Evolutionary conservation across 1,284 basidiomycete species (phyloP).

Genomic region (Ceratobasidium sp.): DNA sequence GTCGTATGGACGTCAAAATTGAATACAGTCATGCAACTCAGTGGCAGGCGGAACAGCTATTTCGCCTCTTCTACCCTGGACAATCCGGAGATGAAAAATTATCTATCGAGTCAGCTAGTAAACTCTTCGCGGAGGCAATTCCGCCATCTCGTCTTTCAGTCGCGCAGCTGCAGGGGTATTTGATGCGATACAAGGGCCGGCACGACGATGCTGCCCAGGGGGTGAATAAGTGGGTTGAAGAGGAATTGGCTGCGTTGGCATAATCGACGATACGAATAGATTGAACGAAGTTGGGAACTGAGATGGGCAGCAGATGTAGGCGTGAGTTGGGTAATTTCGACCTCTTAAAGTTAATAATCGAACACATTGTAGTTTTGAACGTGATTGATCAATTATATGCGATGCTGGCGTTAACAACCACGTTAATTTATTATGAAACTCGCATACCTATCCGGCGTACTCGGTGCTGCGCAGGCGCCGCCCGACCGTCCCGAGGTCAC

Average conservation of each 20-base stretch:
- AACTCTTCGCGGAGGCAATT: constrained; percentile 47
- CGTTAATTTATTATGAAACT: no score
- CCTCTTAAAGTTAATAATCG: no score
- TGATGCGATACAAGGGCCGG: constrained; percentile 52
- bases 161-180: constrained; percentile 57
- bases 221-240: constrained; percentile 49
- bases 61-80: constrained; percentile 65
- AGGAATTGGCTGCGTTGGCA: constrained; percentile 6
- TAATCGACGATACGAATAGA: background rate
- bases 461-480: no score
- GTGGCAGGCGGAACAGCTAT: constrained; percentile 64
- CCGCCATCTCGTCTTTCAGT: constrained; percentile 53
- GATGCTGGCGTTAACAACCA: no score
- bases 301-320: no score
- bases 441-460: no score
- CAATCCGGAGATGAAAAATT: constrained; percentile 39
- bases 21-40: constrained; percentile 64
- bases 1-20: constrained; percentile 66
- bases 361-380: no score
- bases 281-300: background rate
- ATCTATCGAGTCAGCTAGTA: constrained; percentile 15
- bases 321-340: no score
- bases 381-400: no score
- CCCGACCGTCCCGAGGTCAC: no score
- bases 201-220: constrained; percentile 51